Conservation (phyloP, 768 basidiomycete species). For the Neoboletus subvelutipes region DNA sequence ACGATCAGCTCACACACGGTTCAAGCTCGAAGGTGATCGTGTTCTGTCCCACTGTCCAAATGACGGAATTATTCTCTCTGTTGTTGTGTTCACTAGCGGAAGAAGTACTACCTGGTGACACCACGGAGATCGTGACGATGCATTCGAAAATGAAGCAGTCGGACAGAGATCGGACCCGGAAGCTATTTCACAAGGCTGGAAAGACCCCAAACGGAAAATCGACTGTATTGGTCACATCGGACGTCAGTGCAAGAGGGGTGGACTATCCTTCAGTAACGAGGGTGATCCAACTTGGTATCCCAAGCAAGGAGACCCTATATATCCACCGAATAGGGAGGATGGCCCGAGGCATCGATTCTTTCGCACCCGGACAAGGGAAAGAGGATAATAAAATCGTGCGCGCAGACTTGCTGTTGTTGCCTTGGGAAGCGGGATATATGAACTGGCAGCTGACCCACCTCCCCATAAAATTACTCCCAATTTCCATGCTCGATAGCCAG, state of each 20-base stretch:
- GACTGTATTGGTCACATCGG: constrained; percentile 76
- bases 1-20: constrained; percentile 79
- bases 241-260: constrained; percentile 85
- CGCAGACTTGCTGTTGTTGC: constrained; percentile 77
- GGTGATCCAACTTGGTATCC: constrained; percentile 89
- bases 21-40: constrained; percentile 72
- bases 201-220: constrained; percentile 36
- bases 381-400: constrained; percentile 30
- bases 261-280: constrained; percentile 89
- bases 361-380: constrained; percentile 32
- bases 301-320: constrained; percentile 67
- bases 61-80: constrained; percentile 72
- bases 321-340: constrained; percentile 86
- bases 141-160: constrained; percentile 62
- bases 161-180: constrained; percentile 28
- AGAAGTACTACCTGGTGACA: constrained; percentile 49
- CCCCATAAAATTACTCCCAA: constrained; percentile 62
- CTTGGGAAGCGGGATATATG: constrained; percentile 76
- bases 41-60: constrained; percentile 83
- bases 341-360: constrained; percentile 59
- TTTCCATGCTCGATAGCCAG: constrained; percentile 10
- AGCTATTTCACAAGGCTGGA: constrained; percentile 10
- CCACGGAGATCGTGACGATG: constrained; percentile 71
- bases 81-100: constrained; percentile 52
- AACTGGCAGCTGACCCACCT: constrained; percentile 60